A percentile compares a stretch with the other conserved stretches of the same genome.
These are phyloP conservation scores for Alternaria sp. DNA, from an alignment of 2,329 filamentous ascomycete genomes.

Conservation along the genomic window DNA sequence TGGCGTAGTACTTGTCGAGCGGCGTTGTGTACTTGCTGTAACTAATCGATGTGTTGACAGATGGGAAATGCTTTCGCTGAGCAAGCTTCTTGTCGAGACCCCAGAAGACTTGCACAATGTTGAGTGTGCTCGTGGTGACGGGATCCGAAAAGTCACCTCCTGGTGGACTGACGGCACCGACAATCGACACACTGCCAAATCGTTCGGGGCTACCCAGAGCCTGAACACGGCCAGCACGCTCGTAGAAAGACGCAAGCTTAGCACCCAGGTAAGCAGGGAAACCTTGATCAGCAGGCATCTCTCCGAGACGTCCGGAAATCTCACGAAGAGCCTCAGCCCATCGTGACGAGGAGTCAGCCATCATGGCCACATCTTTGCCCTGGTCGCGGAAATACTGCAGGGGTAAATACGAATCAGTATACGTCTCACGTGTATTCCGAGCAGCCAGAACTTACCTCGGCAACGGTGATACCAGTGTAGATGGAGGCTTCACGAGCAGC, in stretches of 20 bases:
- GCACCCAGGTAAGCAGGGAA: conserved; percentile 97
- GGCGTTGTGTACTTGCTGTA: conserved; percentile 96
- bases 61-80: conserved; percentile 98
- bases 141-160: conserved; percentile 99
- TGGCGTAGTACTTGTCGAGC: conserved; percentile 92
- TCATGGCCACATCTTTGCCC: conserved; percentile 98
- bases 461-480: conserved; percentile 66
- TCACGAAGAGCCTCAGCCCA: conserved; percentile 99
- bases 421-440: not conserved
- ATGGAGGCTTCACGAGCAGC: conserved; percentile 98
- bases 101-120: conserved; percentile 99
- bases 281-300: conserved; percentile 99
- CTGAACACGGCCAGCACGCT: conserved; percentile 88
- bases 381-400: conserved; percentile 88
- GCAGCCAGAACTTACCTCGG: not conserved
- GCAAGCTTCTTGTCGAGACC: conserved; percentile 99
- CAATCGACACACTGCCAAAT: conserved; percentile 92
- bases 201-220: conserved; percentile 88
- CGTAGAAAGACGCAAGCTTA: conserved; percentile 98
- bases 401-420: not conserved
- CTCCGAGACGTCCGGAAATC: conserved; percentile 95
- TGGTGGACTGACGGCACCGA: conserved; percentile 94
- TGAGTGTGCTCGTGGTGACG: conserved; percentile 88
- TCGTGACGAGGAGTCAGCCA: conserved; percentile 97
- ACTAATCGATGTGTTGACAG: conserved; percentile 91